A percentile compares a stretch with the other conserved stretches of the same genome.
phyloP scores from a whole-genome alignment of 805 yeast species.

The Zygotorulaspora florentina region DNA sequence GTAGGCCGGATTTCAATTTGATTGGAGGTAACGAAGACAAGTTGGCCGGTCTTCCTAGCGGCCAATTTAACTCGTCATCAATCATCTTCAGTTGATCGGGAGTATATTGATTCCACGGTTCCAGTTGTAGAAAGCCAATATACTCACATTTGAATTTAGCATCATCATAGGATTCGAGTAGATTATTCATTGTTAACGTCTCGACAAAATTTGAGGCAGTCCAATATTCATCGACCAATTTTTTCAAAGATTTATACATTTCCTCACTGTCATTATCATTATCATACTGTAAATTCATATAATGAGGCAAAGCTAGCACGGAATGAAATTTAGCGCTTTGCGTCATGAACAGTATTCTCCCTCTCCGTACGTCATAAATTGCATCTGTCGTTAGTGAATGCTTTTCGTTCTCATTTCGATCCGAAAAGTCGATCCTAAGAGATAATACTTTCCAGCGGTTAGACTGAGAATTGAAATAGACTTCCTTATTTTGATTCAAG shows the following conservation, averaged over 20 bases:
- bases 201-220: conserved; percentile 43
- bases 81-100: conserved; percentile 51
- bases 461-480: conserved; percentile 34
- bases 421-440: conserved; percentile 35
- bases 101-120: conserved; percentile 51
- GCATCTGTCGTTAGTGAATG: conserved; percentile 54
- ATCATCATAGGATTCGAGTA: conserved; percentile 30
- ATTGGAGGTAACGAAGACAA: conserved; percentile 49
- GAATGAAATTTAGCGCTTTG: conserved; percentile 64
- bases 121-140: conserved; percentile 62
- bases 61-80: conserved; percentile 68
- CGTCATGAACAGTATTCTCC: conserved; percentile 56
- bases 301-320: conserved; percentile 56
- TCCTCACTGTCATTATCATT: conserved; percentile 39
- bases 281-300: conserved; percentile 38
- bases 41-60: conserved; percentile 74
- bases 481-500: conserved; percentile 16
- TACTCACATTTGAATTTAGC: conserved; percentile 59
- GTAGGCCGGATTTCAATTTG: conserved; percentile 48
- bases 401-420: conserved; percentile 45
- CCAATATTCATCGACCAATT: conserved; percentile 41
- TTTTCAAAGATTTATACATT: conserved; percentile 44
- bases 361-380: conserved; percentile 61
- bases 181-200: conserved; percentile 43
- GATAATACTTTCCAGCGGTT: conserved; percentile 40